These are phyloP conservation scores for Micractinium sp. DNA, from an alignment of 139 green algal species.

Conservation along the genomic window DNA sequence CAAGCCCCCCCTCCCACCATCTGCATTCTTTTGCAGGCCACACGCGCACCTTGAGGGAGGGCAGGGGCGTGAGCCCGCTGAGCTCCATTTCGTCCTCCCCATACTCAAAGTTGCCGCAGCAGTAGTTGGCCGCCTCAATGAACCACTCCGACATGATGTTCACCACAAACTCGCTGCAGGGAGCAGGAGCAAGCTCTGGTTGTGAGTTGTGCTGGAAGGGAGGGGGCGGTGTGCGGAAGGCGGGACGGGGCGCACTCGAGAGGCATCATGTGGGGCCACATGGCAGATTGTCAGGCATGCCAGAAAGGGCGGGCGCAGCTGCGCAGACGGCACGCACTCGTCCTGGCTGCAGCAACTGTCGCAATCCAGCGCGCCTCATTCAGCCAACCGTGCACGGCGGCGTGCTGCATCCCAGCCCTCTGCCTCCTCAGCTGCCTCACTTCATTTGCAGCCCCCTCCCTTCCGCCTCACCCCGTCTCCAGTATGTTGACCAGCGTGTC, in stretches of 20 bases:
- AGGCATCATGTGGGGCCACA: too few relatives aligned
- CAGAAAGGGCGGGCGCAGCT: too few relatives aligned
- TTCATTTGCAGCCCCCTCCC: too few relatives aligned
- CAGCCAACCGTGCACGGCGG: not conserved
- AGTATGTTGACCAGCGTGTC: slow-evolving; percentile 93
- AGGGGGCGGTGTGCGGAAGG: not conserved
- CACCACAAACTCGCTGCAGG: slow-evolving; percentile 85
- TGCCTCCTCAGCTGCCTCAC: not conserved
- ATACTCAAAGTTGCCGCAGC: slow-evolving; percentile 79
- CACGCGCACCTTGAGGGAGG: slow-evolving; percentile 65
- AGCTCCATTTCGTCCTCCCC: slow-evolving; percentile 87
- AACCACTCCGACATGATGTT: slow-evolving; percentile 98
- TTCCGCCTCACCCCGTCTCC: slow-evolving; percentile 67
- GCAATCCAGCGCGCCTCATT: not conserved
- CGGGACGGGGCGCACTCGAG: too few relatives aligned
- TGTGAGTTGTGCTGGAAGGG: not conserved
- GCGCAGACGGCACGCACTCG: too few relatives aligned
- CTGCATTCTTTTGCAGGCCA: too few relatives aligned
- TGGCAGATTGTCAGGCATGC: too few relatives aligned
- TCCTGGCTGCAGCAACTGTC: not conserved
- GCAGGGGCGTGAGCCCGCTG: slow-evolving; percentile 76
- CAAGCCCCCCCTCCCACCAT: too few relatives aligned
- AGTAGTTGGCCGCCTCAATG: slow-evolving; percentile 95
- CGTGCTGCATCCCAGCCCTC: not conserved
- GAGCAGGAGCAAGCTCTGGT: too few relatives aligned